phyloP scores from a whole-genome alignment of 2,329 filamentous ascomycete genomes.

The Ascomycota sp. region DNA sequence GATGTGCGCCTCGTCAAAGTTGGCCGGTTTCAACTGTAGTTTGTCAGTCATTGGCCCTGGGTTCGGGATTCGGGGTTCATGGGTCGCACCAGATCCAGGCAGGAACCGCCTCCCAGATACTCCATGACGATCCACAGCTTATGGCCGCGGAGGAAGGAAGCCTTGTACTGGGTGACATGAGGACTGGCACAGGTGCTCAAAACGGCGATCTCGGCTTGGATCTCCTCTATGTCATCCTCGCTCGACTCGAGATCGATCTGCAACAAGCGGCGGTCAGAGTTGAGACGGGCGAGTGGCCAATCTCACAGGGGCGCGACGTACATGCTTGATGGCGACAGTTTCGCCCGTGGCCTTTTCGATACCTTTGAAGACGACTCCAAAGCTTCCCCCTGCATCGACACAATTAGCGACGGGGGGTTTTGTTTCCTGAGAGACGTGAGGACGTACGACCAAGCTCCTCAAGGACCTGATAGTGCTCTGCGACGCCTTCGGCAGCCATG shows the following conservation, averaged over 20 bases:
- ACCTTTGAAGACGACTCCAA: conserved; percentile 92
- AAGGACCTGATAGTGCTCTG: conserved; percentile 78
- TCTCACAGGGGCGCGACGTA: conserved; percentile 21
- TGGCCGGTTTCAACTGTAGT: conserved; percentile 63
- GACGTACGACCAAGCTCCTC: conserved; percentile 86
- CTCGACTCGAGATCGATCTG: conserved; percentile 97
- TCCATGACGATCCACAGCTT: conserved; percentile 99
- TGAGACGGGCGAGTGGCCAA: neutral
- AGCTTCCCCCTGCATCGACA: conserved; percentile 56
- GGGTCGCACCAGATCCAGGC: conserved; percentile 58
- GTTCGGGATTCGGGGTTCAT: neutral
- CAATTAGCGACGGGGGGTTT: neutral
- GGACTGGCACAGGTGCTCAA: conserved; percentile 87
- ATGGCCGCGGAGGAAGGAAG: conserved; percentile 84
- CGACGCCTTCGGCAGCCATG: conserved; percentile 47
- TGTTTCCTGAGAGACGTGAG: neutral
- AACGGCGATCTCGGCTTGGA: conserved; percentile 91
- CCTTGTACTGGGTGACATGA: conserved; percentile 90
- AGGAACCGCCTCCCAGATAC: conserved; percentile 85
- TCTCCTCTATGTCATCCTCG: conserved; percentile 95
- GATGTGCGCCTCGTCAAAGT: conserved; percentile 76
- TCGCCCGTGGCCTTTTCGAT: conserved; percentile 82
- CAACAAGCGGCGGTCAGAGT: neutral
- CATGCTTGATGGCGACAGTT: conserved; percentile 91
- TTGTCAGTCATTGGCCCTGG: conserved; percentile 12